Evolutionary conservation across 768 basidiomycete species (phyloP).

Genomic region (Suillus discolor): DNA sequence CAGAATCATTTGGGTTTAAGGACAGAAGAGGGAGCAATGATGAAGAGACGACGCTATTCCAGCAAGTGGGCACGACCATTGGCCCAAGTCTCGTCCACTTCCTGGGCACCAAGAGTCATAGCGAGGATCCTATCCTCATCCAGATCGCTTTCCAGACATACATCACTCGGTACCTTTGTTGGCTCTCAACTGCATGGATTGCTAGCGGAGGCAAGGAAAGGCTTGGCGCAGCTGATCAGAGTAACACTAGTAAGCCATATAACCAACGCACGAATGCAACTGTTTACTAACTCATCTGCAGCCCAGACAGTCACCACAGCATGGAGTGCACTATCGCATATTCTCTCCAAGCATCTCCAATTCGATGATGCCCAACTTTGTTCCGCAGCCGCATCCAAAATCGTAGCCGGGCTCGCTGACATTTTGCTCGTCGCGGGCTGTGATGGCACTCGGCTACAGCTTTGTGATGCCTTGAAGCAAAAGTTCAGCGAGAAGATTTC

Average conservation of each 20-base stretch:
- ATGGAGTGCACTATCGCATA: constrained; percentile 46
- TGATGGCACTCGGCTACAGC: constrained; percentile 19
- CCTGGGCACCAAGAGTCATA: constrained; percentile 29
- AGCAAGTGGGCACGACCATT: constrained; percentile 21
- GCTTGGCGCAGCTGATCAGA: constrained; percentile 35
- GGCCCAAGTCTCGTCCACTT: constrained; percentile 29
- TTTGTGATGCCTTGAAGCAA: constrained; percentile 41
- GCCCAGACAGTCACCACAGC: constrained; percentile 46
- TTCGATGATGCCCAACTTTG: constrained; percentile 25
- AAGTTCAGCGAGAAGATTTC: constrained; percentile 47
- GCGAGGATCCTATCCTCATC: constrained; percentile 37
- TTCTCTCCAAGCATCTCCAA: constrained; percentile 25
- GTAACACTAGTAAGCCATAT: neutral
- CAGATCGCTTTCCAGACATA: constrained; percentile 40
- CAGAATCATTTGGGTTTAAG: constrained; percentile 41
- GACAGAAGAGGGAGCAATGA: constrained; percentile 16
- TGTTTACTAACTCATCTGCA: constrained; percentile 15
- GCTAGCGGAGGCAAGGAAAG: constrained; percentile 34
- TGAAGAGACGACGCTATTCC: constrained; percentile 21
- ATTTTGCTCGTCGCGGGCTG: constrained; percentile 34
- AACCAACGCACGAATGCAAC: neutral
- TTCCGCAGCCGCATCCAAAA: constrained; percentile 25
- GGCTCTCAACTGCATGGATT: constrained; percentile 32
- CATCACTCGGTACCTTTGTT: constrained; percentile 28
- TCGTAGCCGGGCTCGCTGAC: constrained; percentile 29